These are phyloP conservation scores for Cryomyces minteri DNA, from an alignment of 495 filamentous ascomycete species.

Conservation along the genomic window DNA sequence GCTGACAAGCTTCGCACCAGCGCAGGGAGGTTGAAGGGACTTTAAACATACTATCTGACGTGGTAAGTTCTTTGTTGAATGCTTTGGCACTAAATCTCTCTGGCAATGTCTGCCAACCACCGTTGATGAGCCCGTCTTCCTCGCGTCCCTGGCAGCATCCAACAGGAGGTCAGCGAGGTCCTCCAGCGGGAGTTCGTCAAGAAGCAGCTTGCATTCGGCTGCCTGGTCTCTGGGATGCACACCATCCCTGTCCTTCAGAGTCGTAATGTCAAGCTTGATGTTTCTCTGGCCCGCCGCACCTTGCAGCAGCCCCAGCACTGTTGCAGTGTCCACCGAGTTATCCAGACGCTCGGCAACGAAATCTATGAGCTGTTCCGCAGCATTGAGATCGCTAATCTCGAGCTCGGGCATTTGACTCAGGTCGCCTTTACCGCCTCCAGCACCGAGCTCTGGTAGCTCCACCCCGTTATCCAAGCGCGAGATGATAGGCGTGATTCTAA, in stretches of 20 bases:
- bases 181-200: slow-evolving; percentile 23
- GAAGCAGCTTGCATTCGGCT: slow-evolving; percentile 11
- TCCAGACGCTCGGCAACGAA: slow-evolving; percentile 21
- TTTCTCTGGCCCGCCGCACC: background rate
- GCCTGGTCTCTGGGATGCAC: no score
- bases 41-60: background rate
- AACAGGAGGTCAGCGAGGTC: slow-evolving; percentile 11
- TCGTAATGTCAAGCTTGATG: background rate
- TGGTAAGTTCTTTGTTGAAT: background rate
- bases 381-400: slow-evolving; percentile 26
- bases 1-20: slow-evolving; percentile 1
- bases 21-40: background rate
- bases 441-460: slow-evolving; percentile 52
- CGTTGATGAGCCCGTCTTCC: background rate
- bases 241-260: no score
- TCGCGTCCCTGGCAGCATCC: background rate
- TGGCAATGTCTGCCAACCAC: no score
- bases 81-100: background rate
- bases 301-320: slow-evolving; percentile 18
- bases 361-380: slow-evolving; percentile 8
- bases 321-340: slow-evolving; percentile 17
- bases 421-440: slow-evolving; percentile 67
- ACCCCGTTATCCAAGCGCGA: slow-evolving; percentile 32
- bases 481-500: slow-evolving; percentile 71
- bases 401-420: slow-evolving; percentile 45